Conservation (phyloP, 768 basidiomycete genomes). For the Agrocybe chaxingu region DNA sequence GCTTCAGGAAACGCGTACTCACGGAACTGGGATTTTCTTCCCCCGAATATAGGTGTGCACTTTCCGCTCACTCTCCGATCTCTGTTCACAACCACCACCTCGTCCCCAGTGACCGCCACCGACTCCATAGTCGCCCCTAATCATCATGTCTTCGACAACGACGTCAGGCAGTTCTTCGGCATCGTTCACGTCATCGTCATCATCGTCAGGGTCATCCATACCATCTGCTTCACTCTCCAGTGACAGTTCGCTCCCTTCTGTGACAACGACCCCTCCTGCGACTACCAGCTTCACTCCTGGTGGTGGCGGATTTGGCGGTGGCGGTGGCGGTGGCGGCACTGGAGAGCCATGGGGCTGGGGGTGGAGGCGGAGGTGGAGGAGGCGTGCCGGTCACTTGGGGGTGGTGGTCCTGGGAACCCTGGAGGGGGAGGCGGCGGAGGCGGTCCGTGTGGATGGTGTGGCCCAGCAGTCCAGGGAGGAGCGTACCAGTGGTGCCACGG, state of each 20-base stretch:
- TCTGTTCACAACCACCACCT: too few species aligned
- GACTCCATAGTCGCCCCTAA: too few species aligned
- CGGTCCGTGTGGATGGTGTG: slow-evolving; percentile 2
- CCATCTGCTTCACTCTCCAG: background rate
- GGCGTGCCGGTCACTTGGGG: background rate
- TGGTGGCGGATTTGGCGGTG: background rate
- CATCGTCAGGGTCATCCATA: slow-evolving; percentile 2
- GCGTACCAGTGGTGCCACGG: slow-evolving; percentile 10
- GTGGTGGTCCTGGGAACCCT: background rate
- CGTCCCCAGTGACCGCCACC: too few species aligned
- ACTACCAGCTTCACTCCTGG: background rate
- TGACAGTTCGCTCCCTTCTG: background rate
- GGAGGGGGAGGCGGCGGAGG: slow-evolving; percentile 1
- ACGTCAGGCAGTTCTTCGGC: too few species aligned
- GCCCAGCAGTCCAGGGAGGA: slow-evolving; percentile 1
- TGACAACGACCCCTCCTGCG: background rate
- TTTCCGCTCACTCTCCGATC: too few species aligned
- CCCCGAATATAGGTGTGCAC: too few species aligned
- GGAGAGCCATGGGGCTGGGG: too few species aligned
- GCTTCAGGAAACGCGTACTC: too few species aligned
- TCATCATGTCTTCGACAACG: too few species aligned
- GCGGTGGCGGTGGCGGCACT: background rate
- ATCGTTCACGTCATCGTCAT: background rate
- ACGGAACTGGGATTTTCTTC: too few species aligned
- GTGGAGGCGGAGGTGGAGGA: background rate